Base-by-base conservation (phyloP, 1,139 yeast genomes). In the Magnusiomyces sp. region DNA sequence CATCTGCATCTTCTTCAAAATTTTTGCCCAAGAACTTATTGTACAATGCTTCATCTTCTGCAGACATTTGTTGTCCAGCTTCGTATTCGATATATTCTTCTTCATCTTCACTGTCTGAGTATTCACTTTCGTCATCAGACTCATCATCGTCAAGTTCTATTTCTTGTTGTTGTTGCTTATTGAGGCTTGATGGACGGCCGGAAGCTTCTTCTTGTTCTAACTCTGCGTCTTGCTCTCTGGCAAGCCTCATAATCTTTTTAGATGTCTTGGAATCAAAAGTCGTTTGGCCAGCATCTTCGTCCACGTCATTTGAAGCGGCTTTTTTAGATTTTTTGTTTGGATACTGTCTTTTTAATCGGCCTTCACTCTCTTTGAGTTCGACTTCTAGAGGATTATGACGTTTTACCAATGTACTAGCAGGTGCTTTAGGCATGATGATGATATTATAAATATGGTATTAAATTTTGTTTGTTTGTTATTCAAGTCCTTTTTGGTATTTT, bases 201-300 rank as follows among this genome's bases (percentile, higher is more conserved):
- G 37, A 37, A 7, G 19, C 2, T 6, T 32, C 88, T 63, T 87
- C 95, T 6, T 68, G 72, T 52, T 77, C 85, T 32, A 90, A 67
- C 64, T 92, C 98, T 45, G 86, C 90, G 65, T 89, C 97, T 69
- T 92, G 98, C 60, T 84, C 92, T 60, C 78, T 81, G 14, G 97
- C 98, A 57, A 92, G 73, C 63, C 84, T 86, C 56, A 92, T 73
- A 66, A 92, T 90, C 70, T 80, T 88, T 67, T 95, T 76, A 1
- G 97, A 86, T 37, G 88, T 73, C 29, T 80, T 73, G 17, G 97
- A 87, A 70, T 90, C 97, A 38, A 36, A n/a, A 45, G 92, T 75
- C 59, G 70, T 83, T 43, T 77, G 82, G 51, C 83, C 90, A 4
- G 40, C 43, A 20, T 72, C 80, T 32, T 71, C 71, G 14, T 72